Evolutionary conservation across 805 yeast species (phyloP), one percentile per base, ranked within the genome.

Genomic region (Candida krabiensis): DNA sequence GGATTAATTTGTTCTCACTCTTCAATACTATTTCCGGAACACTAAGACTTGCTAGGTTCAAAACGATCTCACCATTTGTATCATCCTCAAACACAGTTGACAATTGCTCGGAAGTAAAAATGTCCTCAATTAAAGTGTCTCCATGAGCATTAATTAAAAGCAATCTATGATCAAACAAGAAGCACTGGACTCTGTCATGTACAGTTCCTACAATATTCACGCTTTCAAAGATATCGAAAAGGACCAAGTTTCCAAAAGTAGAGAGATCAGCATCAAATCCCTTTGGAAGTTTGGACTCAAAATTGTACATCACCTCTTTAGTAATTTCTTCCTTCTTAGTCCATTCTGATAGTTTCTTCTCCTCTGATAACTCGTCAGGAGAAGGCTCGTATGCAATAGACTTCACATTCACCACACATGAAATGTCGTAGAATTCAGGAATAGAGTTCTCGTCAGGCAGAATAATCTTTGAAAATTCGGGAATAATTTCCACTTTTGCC

Each of bases 361-460:
- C 46, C 18, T 47, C 50, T 13, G 53, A 35, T 4, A 44, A 44
- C 5, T 43, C 37, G 9, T 42, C 38, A 4, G 57, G 46, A 2
- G 51, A 35, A 1, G 53, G 49, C 33, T 60, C 64, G 41, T 52
- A 58, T 16, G 51, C 54, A 9, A 50, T 46, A 3, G 56, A 40
- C 14, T 44, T 48, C 16, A 60, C 21, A 33, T 51, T 55, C 7
- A 54, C 11, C 5, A 57, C 55, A 35, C 56, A 50, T 9, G 52
- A 43, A 3, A 60, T 37, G n/a, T 54, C 52, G 26, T 49, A 44
- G 25, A 23, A 42, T 9, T 41, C 43, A 8, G 51, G 46, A 13
- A 47, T 26, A n/a, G 31, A 13, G 13, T 29, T 28, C 16, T 43
- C 46, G 15, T 44, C 39, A 2, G 46, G 34, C 4, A 52, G 35